Percentiles rank a stretch among this genome's conserved stretches.
Evolutionary conservation across 768 basidiomycete genomes (phyloP).

Genomic region (Rhodotorula sphaerocarpa): DNA sequence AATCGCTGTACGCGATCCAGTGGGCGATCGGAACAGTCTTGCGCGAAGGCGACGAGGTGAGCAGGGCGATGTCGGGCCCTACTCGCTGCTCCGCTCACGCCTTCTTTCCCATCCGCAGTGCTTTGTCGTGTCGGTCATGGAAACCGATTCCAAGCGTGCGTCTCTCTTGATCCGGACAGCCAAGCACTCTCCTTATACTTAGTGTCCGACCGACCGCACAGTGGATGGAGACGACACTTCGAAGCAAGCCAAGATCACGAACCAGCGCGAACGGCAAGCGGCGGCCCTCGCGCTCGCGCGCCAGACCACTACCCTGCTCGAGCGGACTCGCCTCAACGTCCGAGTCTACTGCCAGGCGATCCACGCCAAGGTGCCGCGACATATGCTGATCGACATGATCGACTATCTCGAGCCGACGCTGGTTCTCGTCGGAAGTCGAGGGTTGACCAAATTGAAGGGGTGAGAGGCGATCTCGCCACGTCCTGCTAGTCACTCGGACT

Average conservation of each 20-base stretch:
- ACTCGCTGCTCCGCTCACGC: not conserved
- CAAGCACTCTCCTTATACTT: not conserved
- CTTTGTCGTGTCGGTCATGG: constrained; percentile 79
- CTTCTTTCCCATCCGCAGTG: constrained; percentile 34
- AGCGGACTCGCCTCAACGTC: constrained; percentile 81
- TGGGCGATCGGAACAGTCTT: constrained; percentile 52
- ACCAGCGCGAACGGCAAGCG: constrained; percentile 69
- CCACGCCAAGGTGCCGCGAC: constrained; percentile 64
- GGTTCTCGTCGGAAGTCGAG: constrained; percentile 39
- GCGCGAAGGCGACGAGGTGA: constrained; percentile 54
- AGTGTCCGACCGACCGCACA: not conserved
- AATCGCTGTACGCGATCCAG: constrained; percentile 87
- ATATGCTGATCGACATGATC: constrained; percentile 41
- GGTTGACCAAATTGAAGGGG: constrained; percentile 38
- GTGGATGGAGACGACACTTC: constrained; percentile 44
- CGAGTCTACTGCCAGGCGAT: constrained; percentile 85
- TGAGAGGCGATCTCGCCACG: too few relatives aligned
- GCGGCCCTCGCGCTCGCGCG: constrained; percentile 70
- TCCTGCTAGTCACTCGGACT: too few relatives aligned
- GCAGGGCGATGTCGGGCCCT: not conserved
- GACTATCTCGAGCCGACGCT: constrained; percentile 40
- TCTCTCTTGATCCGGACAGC: not conserved
- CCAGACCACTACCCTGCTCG: constrained; percentile 77
- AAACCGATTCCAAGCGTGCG: constrained; percentile 82
- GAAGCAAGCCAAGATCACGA: constrained; percentile 55